Evolutionary conservation across 345 rosid species (phyloP).

Genomic region (Streptanthus diversifolius): DNA sequence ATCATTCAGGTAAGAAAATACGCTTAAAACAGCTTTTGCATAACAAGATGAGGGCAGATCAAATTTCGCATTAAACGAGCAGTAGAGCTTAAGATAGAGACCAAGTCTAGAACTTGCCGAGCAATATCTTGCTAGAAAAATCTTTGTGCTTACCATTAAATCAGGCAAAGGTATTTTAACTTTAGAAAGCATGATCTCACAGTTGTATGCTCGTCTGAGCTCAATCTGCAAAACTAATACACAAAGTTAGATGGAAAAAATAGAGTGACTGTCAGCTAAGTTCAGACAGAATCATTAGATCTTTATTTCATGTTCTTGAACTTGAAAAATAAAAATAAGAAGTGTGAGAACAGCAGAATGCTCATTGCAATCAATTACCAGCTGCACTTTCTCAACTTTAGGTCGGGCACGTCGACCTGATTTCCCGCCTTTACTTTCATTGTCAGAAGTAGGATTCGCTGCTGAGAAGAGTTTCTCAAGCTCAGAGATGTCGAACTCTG

Average conservation of each 20-base stretch:
- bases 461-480: slow-evolving; percentile 79
- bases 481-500: slow-evolving; percentile 75
- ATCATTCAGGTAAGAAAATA: slow-evolving; percentile 22
- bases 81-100: not conserved
- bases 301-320: slow-evolving; percentile 14
- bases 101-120: not conserved
- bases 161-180: slow-evolving; percentile 77
- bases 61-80: not conserved
- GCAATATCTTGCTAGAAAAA: slow-evolving; percentile 7
- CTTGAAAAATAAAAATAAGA: not conserved
- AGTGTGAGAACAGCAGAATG: slow-evolving; percentile 8
- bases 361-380: slow-evolving; percentile 54
- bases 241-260: slow-evolving; percentile 31
- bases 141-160: slow-evolving; percentile 51
- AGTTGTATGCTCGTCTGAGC: slow-evolving; percentile 76
- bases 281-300: not conserved
- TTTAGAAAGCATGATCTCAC: slow-evolving; percentile 85
- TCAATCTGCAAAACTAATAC: slow-evolving; percentile 61
- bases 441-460: slow-evolving; percentile 48
- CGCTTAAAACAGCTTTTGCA: slow-evolving; percentile 16
- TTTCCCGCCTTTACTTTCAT: slow-evolving; percentile 42
- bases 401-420: slow-evolving; percentile 46
- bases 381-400: slow-evolving; percentile 74
- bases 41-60: slow-evolving; percentile 4
- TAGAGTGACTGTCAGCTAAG: slow-evolving; percentile 3